Base-by-base conservation (phyloP, 169 alveolate genomes). In the Plasmodium relictum region DNA sequence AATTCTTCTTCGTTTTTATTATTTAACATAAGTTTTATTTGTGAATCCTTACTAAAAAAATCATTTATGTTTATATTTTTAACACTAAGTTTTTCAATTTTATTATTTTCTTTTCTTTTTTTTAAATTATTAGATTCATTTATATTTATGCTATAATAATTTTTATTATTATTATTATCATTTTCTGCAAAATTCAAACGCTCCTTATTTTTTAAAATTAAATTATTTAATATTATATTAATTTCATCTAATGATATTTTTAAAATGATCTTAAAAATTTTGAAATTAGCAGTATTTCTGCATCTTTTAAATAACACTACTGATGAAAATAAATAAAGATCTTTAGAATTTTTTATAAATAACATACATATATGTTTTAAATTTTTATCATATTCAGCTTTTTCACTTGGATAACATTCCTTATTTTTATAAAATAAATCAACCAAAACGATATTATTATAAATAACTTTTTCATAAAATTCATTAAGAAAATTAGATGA, bases 381-480 rank as follows among this genome's bases (percentile, higher is more conserved):
- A 20, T 2, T 44, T 12, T 78, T 69, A 37, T 65, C 78, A 78
- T 78, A 31, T 42, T 20, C 39, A 0, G 22, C 9, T 24, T 18
- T 78, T 48, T 31, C 56, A n/a, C 24, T 42, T n/a, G 18, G 10
- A 24, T 20, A n/a, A 59, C n/a, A 18, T 42, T 63, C 89, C 26
- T 48, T 66, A 9, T n/a, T 45, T 78, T 24, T 62, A 58, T 78
- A 78, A 78, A 78, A 78, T 2, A n/a, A 8, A 7, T 78, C 76
- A 26, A 78, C 42, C 12, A 14, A 65, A 70, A 37, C 26, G 4
- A 78, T 24, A 16, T 63, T 50, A 16, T 16, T 48, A 7, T 54
- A 78, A 45, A 78, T 50, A 3, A 78, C 69, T 39, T 66, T 78
- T n/a, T 78, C 89, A 58, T 78, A 78, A 52, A 78, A 78, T 41